Conservation (phyloP, 1,284 basidiomycete species). For the Papiliotrema terrestris region DNA sequence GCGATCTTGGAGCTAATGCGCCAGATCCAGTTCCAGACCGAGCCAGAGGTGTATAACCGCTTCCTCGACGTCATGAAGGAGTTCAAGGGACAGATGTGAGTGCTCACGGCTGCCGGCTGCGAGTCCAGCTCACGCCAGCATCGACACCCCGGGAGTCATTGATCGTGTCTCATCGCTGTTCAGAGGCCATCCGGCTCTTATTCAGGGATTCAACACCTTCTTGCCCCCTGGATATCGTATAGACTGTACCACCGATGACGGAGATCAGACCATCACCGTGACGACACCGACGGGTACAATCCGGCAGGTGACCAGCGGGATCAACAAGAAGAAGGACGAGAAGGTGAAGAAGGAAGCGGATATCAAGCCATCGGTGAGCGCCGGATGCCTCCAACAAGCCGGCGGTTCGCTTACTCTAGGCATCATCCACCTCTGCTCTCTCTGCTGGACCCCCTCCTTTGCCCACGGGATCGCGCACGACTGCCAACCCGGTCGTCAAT, state of each 20-base stretch:
- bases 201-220: slow-evolving; percentile 99
- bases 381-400: not conserved
- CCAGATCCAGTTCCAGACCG: slow-evolving; percentile 75
- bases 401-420: too few species aligned
- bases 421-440: too few species aligned
- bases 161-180: slow-evolving; percentile 94
- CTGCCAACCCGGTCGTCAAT: not conserved
- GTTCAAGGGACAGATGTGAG: slow-evolving; percentile 90
- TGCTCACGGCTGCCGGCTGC: slow-evolving; percentile 18
- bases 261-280: slow-evolving; percentile 84
- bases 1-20: too few species aligned
- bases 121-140: slow-evolving; percentile 55
- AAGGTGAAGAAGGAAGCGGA: slow-evolving; percentile 19
- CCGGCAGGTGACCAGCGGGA: slow-evolving; percentile 53
- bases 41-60: slow-evolving; percentile 93
- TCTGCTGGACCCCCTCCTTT: slow-evolving; percentile 15
- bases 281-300: slow-evolving; percentile 88
- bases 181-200: slow-evolving; percentile 86
- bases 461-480: not conserved
- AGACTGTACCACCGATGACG: slow-evolving; percentile 63
- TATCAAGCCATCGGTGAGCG: not conserved
- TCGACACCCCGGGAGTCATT: slow-evolving; percentile 98
- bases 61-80: slow-evolving; percentile 99
- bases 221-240: slow-evolving; percentile 95
- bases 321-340: slow-evolving; percentile 24